Conservation (phyloP, 768 basidiomycete species). For the Pleurotus eryngii region DNA sequence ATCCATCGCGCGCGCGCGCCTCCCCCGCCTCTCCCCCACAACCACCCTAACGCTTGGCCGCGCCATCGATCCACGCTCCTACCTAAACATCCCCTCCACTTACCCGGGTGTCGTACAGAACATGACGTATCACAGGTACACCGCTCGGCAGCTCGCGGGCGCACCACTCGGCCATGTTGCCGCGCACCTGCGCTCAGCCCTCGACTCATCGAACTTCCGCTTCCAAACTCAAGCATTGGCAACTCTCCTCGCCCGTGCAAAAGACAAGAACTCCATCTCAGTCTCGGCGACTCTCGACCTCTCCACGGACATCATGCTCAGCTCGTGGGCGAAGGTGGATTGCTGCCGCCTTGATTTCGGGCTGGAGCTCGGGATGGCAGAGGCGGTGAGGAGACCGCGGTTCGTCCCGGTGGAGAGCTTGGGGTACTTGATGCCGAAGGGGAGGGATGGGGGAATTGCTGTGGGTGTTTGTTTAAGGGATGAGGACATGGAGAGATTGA, state of each 20-base stretch:
- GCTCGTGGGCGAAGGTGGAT: slow-evolving; percentile 24
- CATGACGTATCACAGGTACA: slow-evolving; percentile 18
- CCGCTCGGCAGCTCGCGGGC: slow-evolving; percentile 12
- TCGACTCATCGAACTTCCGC: slow-evolving; percentile 18
- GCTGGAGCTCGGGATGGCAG: slow-evolving; percentile 20
- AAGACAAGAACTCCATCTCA: slow-evolving; percentile 12
- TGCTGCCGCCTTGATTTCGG: slow-evolving; percentile 21
- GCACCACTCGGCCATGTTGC: slow-evolving; percentile 20
- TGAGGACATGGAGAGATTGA: slow-evolving; percentile 23
- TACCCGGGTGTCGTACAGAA: slow-evolving; percentile 25
- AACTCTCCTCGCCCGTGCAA: slow-evolving; percentile 12
- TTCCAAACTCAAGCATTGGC: slow-evolving; percentile 19
- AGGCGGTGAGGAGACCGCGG: slow-evolving; percentile 23
- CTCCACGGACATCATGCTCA: slow-evolving; percentile 21
- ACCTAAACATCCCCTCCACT: slow-evolving; percentile 15
- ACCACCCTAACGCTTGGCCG: slow-evolving; percentile 17
- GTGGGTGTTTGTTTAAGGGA: slow-evolving; percentile 21
- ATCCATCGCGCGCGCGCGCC: slow-evolving; percentile 20
- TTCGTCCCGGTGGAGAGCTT: slow-evolving; percentile 22
- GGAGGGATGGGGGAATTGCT: slow-evolving; percentile 17
- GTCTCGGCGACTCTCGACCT: slow-evolving; percentile 17
- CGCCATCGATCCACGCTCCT: slow-evolving; percentile 23
- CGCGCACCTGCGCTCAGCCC: slow-evolving; percentile 17
- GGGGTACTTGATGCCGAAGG: slow-evolving; percentile 22
- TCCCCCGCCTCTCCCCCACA: slow-evolving; percentile 15